These are phyloP conservation scores for Stagonosporopsis cucurbitacearum DNA, from an alignment of 2,329 filamentous ascomycete species.

Conservation along the genomic window DNA sequence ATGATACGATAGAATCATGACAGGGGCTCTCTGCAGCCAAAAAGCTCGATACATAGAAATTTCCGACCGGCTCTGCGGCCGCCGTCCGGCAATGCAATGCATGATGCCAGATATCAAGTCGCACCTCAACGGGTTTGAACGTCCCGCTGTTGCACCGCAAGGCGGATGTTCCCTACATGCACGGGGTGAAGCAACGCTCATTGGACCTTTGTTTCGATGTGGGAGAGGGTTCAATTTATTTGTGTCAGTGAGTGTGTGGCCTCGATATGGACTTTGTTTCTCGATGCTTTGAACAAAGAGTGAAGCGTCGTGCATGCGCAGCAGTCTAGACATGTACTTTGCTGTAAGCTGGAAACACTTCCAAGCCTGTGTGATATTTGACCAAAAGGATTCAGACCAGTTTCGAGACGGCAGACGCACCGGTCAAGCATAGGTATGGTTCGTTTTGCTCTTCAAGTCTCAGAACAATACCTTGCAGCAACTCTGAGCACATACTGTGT, in stretches of 20 bases:
- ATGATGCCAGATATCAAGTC: slow-evolving; percentile 4
- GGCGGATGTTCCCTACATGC: slow-evolving; percentile 7
- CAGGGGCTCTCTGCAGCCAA: neutral
- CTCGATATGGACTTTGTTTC: neutral
- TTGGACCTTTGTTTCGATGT: slow-evolving; percentile 8
- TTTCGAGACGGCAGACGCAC: neutral
- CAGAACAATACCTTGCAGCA: neutral
- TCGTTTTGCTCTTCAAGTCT: neutral
- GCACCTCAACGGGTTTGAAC: slow-evolving; percentile 15
- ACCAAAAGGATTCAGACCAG: neutral
- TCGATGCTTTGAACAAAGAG: neutral
- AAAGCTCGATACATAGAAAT: neutral
- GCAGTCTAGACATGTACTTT: neutral
- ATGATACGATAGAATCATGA: neutral
- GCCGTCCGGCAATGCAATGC: slow-evolving; percentile 9
- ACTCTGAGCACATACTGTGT: neutral
- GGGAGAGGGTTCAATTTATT: slow-evolving; percentile 1
- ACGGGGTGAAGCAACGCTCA: neutral
- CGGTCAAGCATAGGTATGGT: neutral
- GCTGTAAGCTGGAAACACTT: neutral
- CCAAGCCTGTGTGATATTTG: neutral
- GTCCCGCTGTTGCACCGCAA: slow-evolving; percentile 11
- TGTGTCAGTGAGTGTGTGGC: slow-evolving; percentile 1
- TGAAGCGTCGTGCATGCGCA: neutral
- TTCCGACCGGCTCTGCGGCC: neutral